phyloP scores from a whole-genome alignment of 768 basidiomycete genomes.

The Hygrocybe punicea region DNA sequence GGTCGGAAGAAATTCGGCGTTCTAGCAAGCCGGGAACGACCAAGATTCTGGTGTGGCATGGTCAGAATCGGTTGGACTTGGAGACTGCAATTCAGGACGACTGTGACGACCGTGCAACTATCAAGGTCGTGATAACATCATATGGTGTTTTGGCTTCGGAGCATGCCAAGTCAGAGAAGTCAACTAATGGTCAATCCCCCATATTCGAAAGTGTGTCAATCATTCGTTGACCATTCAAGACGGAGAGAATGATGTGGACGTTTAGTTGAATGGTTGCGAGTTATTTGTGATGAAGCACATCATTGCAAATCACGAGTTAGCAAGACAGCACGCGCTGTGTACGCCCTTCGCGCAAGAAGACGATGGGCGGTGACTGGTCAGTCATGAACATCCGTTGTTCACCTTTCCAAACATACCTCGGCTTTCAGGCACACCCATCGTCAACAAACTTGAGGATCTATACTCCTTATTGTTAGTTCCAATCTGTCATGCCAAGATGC shows the following conservation, averaged over 20 bases:
- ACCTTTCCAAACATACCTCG: neutral
- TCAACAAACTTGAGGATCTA: slow-evolving; percentile 89
- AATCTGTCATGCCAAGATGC: neutral
- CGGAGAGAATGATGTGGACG: neutral
- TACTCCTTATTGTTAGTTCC: slow-evolving; percentile 68
- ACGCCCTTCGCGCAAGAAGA: slow-evolving; percentile 71
- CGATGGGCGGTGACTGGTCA: slow-evolving; percentile 88
- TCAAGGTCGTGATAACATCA: slow-evolving; percentile 85
- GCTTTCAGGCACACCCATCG: slow-evolving; percentile 78
- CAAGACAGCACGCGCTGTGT: slow-evolving; percentile 85
- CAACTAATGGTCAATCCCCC: slow-evolving; percentile 45
- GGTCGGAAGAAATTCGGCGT: slow-evolving; percentile 89
- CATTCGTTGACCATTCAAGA: neutral
- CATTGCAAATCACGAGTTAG: slow-evolving; percentile 88
- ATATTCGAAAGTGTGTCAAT: slow-evolving; percentile 64
- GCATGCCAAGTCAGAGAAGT: slow-evolving; percentile 65
- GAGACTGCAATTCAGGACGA: slow-evolving; percentile 55
- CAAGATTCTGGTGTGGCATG: slow-evolving; percentile 79
- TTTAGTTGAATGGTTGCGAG: slow-evolving; percentile 74
- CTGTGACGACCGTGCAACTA: slow-evolving; percentile 45
- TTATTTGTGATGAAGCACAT: slow-evolving; percentile 92
- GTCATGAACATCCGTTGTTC: neutral
- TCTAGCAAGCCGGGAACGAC: slow-evolving; percentile 70
- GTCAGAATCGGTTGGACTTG: slow-evolving; percentile 76
- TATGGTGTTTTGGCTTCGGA: slow-evolving; percentile 92